Conservation (phyloP, 257 asterid genomes). For the Salvia rosmarinus region DNA sequence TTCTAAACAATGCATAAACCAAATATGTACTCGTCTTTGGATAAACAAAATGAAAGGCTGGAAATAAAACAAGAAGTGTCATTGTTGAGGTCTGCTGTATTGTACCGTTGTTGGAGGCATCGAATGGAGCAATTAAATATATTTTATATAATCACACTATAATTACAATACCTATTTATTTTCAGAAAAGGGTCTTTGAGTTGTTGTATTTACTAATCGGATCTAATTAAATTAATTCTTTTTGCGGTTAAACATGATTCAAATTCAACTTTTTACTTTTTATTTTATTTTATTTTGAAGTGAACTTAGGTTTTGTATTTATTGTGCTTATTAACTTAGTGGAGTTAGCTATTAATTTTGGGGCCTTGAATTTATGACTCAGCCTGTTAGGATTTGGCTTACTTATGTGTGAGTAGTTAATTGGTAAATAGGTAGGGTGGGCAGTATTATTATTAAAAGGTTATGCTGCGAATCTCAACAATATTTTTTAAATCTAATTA, state of each 20-base stretch:
- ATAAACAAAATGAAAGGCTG: neutral
- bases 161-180: too few relatives aligned
- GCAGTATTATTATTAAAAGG: too few relatives aligned
- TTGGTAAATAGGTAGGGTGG: too few relatives aligned
- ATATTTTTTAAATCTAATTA: too few relatives aligned
- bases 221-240: neutral
- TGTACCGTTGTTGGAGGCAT: constrained; percentile 12
- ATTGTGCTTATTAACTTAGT: neutral
- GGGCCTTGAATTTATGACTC: neutral
- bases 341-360: neutral
- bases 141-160: too few relatives aligned
- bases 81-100: neutral
- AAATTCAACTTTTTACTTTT: neutral
- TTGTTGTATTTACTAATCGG: neutral
- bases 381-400: too few relatives aligned
- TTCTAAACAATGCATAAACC: neutral
- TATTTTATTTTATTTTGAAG: neutral
- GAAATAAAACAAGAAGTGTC: constrained; percentile 9
- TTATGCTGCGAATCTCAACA: too few relatives aligned
- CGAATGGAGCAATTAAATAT: neutral
- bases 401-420: too few relatives aligned
- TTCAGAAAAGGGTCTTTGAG: too few relatives aligned
- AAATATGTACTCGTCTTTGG: neutral
- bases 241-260: neutral
- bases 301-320: neutral